A percentile compares a stretch with the other conserved stretches of the same genome.
Evolutionary conservation across 441 rosid genomes (phyloP).

Genomic region (Pelargonium citronellum): DNA sequence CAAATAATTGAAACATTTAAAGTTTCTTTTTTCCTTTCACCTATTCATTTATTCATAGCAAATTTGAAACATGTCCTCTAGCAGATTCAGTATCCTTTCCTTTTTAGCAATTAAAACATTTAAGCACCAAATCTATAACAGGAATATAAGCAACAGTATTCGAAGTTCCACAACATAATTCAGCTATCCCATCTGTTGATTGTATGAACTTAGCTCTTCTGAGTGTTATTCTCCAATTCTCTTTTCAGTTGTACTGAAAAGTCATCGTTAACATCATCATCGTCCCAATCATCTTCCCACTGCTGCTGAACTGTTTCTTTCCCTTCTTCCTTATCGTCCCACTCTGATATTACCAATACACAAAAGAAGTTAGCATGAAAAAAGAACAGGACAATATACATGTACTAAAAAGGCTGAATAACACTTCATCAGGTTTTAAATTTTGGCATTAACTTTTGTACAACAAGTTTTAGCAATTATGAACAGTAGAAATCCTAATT

Average conservation of each 20-base stretch:
- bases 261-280: conserved; percentile 10
- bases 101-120: background rate
- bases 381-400: background rate
- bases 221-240: conserved; percentile 1
- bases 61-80: no score
- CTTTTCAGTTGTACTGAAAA: background rate
- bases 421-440: no score
- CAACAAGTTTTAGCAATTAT: no score
- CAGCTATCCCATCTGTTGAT: background rate
- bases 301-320: conserved; percentile 9
- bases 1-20: no score
- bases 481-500: no score
- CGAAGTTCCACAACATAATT: background rate
- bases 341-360: background rate
- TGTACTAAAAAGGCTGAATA: no score
- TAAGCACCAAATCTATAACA: background rate
- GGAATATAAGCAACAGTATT: background rate
- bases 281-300: conserved; percentile 10
- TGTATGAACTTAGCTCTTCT: background rate
- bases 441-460: no score
- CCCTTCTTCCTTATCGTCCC: conserved; percentile 8
- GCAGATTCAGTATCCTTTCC: no score
- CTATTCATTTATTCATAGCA: no score
- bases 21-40: no score
- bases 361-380: background rate